Evolutionary conservation across 208 protist species (phyloP), one percentile per base, ranked within the genome.

Genomic region (Trichomonas tenax): DNA sequence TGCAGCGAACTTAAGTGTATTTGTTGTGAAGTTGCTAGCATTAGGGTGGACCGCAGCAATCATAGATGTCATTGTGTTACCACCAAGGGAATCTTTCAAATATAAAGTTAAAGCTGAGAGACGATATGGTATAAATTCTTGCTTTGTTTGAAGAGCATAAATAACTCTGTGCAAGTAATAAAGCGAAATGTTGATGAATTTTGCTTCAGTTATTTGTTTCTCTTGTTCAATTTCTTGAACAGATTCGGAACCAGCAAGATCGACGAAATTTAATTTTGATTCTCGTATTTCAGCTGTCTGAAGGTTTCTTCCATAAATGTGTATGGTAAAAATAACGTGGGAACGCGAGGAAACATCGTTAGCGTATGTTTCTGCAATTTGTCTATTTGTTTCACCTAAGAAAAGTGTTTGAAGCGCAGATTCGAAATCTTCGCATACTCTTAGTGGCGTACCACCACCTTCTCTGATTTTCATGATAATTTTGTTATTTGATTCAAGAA

Each of bases 171-270:
- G 98, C 63, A 99, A 97, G 40, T 97, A 97, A 63, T 98, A 98
- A 36, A 99, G 97, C 0, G 98, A 98, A 90, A 98, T 96, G 97
- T 99, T 98, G 96, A 99, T 99, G 96, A 97, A 97, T 89, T 98
- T 97, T 38, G 98, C 98, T 97, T 99, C 98, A 8, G 96, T 97
- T 45, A 98, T 97, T n/a, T 97, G 31, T 98, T 97, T 17, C 98
- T 98, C 0, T 96, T 97, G 63, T 97, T 98, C 58, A 82, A 96
- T 63, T 72, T 98, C 97, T 96, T 97, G 97, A 21, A 98, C 96
- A 3, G 98, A 97, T 97, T 99, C 98, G 36, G 98, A 98, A 26
- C 98, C 98, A 26, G 98, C 98, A n/a, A 99, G 97, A 97, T 99
- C 98, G 48, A 98, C 98, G 11, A 99, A 96, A 40, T 98, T 97